phyloP scores from a whole-genome alignment of 179 eudicot genomes.

The Patellifolia procumbens region DNA sequence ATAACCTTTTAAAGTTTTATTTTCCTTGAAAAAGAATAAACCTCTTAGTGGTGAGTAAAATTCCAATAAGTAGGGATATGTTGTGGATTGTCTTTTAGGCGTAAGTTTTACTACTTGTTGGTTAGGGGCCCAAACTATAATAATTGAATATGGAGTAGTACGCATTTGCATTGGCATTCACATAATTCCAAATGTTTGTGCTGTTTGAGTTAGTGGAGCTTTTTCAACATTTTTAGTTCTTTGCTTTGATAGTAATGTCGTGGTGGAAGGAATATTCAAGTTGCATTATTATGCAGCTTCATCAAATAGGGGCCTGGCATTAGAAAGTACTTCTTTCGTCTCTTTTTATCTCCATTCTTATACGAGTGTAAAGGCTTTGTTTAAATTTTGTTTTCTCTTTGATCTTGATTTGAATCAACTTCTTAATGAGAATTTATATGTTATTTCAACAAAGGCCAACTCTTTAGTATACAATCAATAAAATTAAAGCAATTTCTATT shows the following conservation, averaged over 20 bases:
- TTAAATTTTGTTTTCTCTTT: too few relatives aligned
- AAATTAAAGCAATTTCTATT: too few relatives aligned
- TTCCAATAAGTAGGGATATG: too few relatives aligned
- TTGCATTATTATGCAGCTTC: slow-evolving; percentile 11
- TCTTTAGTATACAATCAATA: too few relatives aligned
- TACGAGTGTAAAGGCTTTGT: too few relatives aligned
- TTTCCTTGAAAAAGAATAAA: too few relatives aligned
- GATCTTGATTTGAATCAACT: too few relatives aligned
- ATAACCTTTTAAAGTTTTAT: too few relatives aligned
- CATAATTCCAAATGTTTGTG: slow-evolving; percentile 17
- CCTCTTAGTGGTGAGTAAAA: too few relatives aligned
- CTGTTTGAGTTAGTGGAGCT: slow-evolving; percentile 19
- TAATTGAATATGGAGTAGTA: neutral
- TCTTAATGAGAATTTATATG: too few relatives aligned
- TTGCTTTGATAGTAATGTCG: slow-evolving; percentile 15
- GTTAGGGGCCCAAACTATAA: neutral
- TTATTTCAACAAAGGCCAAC: too few relatives aligned
- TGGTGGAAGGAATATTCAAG: slow-evolving; percentile 28
- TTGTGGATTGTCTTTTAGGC: neutral
- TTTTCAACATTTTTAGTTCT: neutral
- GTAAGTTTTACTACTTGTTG: slow-evolving; percentile 8
- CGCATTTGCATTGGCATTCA: neutral
- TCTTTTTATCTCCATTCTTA: too few relatives aligned
- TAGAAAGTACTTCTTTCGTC: neutral
- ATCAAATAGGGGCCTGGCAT: slow-evolving; percentile 24